Conservation (phyloP, 305 asterid genomes). For the Nicotiana rustica region DNA sequence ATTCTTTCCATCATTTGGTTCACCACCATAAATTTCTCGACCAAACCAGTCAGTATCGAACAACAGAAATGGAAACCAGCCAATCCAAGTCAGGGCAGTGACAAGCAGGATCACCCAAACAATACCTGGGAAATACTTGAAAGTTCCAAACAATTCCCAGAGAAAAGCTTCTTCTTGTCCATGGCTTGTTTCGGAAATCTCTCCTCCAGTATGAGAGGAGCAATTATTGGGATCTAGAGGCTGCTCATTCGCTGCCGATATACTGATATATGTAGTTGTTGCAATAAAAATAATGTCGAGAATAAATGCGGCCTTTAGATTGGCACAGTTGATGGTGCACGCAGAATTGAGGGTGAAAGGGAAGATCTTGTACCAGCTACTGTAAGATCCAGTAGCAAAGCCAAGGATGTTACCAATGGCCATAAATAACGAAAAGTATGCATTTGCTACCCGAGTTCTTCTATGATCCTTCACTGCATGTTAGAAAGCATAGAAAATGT, state of each 20-base stretch:
- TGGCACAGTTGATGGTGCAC: conserved; percentile 78
- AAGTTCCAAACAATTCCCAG: conserved; percentile 79
- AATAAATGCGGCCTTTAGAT: conserved; percentile 82
- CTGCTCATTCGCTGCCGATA: conserved; percentile 69
- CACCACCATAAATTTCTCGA: conserved; percentile 83
- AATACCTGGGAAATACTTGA: conserved; percentile 65
- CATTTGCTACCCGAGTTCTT: conserved; percentile 83
- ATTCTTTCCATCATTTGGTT: conserved; percentile 72
- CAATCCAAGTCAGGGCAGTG: conserved; percentile 80
- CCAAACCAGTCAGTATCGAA: conserved; percentile 95
- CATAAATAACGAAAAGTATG: conserved; percentile 80
- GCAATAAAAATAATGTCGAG: conserved; percentile 69
- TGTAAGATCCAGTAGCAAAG: conserved; percentile 81
- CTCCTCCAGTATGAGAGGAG: conserved; percentile 51
- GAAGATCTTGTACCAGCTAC: conserved; percentile 75
- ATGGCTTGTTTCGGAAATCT: conserved; percentile 47
- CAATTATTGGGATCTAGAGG: conserved; percentile 46
- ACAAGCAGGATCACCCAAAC: conserved; percentile 79
- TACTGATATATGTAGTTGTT: conserved; percentile 66
- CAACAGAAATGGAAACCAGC: conserved; percentile 86
- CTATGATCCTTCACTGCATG: conserved; percentile 73
- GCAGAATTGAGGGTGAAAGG: conserved; percentile 73
- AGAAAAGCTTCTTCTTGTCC: conserved; percentile 73
- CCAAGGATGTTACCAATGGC: conserved; percentile 88
- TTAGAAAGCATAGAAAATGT: conserved; percentile 39